Conservation (phyloP, 1,284 basidiomycete species). For the Apiotrichum mycotoxinovorans region DNA sequence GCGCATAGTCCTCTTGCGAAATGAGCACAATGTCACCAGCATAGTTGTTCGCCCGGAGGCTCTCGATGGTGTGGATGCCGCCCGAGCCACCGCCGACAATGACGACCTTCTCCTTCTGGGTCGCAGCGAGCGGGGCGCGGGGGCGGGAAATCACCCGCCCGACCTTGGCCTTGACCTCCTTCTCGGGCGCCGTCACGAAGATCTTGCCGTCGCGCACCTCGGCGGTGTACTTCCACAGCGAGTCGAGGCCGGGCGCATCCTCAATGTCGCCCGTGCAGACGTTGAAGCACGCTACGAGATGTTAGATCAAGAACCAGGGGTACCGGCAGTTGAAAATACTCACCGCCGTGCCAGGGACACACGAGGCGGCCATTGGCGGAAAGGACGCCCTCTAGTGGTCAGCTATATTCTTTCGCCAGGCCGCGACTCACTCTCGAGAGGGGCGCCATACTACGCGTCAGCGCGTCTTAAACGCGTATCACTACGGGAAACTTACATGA, state of each 20-base stretch:
- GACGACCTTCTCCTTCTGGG: constrained; percentile 60
- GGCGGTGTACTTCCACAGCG: constrained; percentile 76
- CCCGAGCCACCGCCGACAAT: constrained; percentile 80
- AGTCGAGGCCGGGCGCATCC: constrained; percentile 82
- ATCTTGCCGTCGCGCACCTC: constrained; percentile 65
- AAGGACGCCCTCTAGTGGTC: constrained; percentile 69
- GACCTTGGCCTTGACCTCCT: constrained; percentile 67
- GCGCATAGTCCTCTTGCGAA: constrained; percentile 72
- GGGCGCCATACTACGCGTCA: constrained; percentile 42
- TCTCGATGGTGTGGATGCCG: constrained; percentile 74
- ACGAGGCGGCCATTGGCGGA: constrained; percentile 73
- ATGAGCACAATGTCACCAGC: constrained; percentile 72
- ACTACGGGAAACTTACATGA: constrained; percentile 52
- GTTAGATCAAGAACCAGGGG: not conserved
- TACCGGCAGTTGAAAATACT: constrained; percentile 19
- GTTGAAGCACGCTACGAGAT: constrained; percentile 74
- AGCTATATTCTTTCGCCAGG: constrained; percentile 2
- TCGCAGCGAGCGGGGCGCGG: constrained; percentile 45
- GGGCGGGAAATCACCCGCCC: constrained; percentile 53
- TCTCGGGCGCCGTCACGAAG: constrained; percentile 68
- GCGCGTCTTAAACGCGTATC: not conserved
- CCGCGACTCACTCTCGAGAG: constrained; percentile 33
- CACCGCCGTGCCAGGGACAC: constrained; percentile 87
- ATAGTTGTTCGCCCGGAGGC: constrained; percentile 79
- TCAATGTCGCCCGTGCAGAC: constrained; percentile 67